A percentile compares a stretch with the other conserved stretches of the same genome.
Conservation (phyloP, 805 yeast genomes). For the Saitoella complicata region DNA sequence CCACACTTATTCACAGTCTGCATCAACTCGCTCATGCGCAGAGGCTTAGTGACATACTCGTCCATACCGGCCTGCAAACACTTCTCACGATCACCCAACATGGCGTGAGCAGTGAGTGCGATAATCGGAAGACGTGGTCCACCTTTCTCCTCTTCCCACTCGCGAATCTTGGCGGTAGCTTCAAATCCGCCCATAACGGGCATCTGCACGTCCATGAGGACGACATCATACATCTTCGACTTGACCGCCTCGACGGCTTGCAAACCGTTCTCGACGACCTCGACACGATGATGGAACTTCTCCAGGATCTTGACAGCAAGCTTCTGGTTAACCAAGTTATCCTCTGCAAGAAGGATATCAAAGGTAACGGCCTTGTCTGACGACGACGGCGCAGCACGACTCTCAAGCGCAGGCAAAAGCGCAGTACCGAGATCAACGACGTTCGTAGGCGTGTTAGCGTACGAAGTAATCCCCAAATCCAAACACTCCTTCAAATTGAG, state of each 20-base stretch:
- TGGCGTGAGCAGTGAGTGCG: slow-evolving; percentile 84
- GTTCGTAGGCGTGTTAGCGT: slow-evolving; percentile 79
- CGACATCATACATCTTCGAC: slow-evolving; percentile 55
- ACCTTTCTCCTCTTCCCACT: slow-evolving; percentile 69
- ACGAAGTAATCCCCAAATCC: slow-evolving; percentile 73
- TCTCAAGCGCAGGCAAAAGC: slow-evolving; percentile 69
- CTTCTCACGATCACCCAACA: slow-evolving; percentile 81
- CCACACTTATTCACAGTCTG: slow-evolving; percentile 56
- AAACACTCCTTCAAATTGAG: slow-evolving; percentile 68
- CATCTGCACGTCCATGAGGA: slow-evolving; percentile 89
- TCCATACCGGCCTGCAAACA: slow-evolving; percentile 85
- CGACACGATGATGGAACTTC: slow-evolving; percentile 70
- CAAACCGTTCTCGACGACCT: slow-evolving; percentile 73
- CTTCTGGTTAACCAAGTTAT: slow-evolving; percentile 74
- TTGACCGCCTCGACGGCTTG: slow-evolving; percentile 68
- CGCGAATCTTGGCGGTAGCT: slow-evolving; percentile 72
- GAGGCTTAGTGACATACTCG: slow-evolving; percentile 75
- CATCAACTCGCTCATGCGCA: slow-evolving; percentile 65
- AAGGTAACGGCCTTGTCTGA: slow-evolving; percentile 63
- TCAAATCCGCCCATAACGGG: slow-evolving; percentile 93
- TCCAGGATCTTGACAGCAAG: slow-evolving; percentile 64
- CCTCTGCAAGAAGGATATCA: slow-evolving; percentile 68
- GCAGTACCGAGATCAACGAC: slow-evolving; percentile 69
- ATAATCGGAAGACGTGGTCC: slow-evolving; percentile 76
- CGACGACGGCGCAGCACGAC: slow-evolving; percentile 63